phyloP scores from a whole-genome alignment of 441 rosid genomes.

The Bocquillonia castaneifolia region DNA sequence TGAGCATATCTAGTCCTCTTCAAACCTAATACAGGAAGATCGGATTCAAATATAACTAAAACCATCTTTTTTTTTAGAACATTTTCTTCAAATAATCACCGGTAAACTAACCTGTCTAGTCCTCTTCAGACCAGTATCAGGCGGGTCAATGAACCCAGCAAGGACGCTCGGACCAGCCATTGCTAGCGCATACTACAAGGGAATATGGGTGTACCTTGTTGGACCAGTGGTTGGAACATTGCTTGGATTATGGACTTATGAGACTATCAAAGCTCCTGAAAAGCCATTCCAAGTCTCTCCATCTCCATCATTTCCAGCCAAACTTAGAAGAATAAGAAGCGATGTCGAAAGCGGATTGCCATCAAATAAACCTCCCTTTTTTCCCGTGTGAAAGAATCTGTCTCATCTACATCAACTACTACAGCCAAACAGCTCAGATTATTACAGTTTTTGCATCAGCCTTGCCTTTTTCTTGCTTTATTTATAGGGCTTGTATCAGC shows the following conservation, averaged over 20 bases:
- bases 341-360: conserved; percentile 14
- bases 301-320: conserved; percentile 27
- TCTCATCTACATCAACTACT: too few species aligned
- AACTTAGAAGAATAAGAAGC: conserved; percentile 26
- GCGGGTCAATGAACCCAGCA: conserved; percentile 73
- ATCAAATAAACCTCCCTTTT: conserved; percentile 19
- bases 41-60: too few species aligned
- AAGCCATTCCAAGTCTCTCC: conserved; percentile 28
- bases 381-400: conserved; percentile 8
- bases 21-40: too few species aligned
- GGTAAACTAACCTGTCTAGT: conserved; percentile 5
- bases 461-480: too few species aligned
- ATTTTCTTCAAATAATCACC: too few species aligned
- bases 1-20: conserved; percentile 12
- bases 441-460: background rate
- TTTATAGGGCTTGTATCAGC: too few species aligned
- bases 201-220: conserved; percentile 51
- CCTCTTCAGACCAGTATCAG: conserved; percentile 46
- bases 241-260: conserved; percentile 45
- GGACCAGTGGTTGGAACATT: conserved; percentile 54
- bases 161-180: conserved; percentile 61
- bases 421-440: background rate
- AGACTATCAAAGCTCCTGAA: conserved; percentile 32
- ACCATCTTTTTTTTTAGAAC: too few species aligned
- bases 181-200: conserved; percentile 50